Percentiles rank a stretch among this genome's conserved stretches.
These are phyloP conservation scores for Phytopythium delawarense DNA, from an alignment of 352 stramenopile genomes.

Conservation along the genomic window DNA sequence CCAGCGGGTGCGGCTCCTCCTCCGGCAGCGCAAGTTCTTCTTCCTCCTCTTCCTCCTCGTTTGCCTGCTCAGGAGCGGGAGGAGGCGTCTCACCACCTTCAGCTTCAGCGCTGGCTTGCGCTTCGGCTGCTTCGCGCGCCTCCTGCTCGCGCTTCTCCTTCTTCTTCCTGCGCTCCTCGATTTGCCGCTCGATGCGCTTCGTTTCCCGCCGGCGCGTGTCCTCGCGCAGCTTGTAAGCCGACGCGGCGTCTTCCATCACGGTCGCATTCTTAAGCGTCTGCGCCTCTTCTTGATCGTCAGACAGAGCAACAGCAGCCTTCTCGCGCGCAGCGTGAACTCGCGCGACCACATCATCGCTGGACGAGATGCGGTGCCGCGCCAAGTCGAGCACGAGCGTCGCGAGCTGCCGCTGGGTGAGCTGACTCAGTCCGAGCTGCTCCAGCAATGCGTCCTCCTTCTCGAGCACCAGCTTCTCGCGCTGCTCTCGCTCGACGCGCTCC, in stretches of 20 bases:
- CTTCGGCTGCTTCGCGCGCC: conserved; percentile 19
- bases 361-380: conserved; percentile 25
- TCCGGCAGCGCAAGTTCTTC: conserved; percentile 45
- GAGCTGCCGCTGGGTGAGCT: conserved; percentile 58
- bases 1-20: conserved; percentile 52
- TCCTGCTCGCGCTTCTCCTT: conserved; percentile 25
- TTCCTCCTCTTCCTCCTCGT: conserved; percentile 22
- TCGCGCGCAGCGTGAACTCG: conserved; percentile 51
- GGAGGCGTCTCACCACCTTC: conserved; percentile 8
- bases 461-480: conserved; percentile 40
- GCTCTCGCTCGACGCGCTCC: conserved; percentile 40
- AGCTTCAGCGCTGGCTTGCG: conserved; percentile 10
- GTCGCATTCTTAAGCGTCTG: conserved; percentile 25
- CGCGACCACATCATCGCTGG: conserved; percentile 50
- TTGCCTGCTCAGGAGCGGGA: conserved; percentile 5
- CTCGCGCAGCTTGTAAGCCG: conserved; percentile 44
- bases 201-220: conserved; percentile 48
- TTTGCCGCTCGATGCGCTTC: conserved; percentile 43
- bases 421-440: conserved; percentile 49
- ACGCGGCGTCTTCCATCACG: conserved; percentile 44
- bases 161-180: conserved; percentile 41
- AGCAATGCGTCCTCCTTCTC: conserved; percentile 41
- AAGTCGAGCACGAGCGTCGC: conserved; percentile 60
- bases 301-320: conserved; percentile 4
- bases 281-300: conserved; percentile 11